Base-by-base conservation (phyloP, 2,329 filamentous ascomycete genomes). In the Hypoxylon sp. region DNA sequence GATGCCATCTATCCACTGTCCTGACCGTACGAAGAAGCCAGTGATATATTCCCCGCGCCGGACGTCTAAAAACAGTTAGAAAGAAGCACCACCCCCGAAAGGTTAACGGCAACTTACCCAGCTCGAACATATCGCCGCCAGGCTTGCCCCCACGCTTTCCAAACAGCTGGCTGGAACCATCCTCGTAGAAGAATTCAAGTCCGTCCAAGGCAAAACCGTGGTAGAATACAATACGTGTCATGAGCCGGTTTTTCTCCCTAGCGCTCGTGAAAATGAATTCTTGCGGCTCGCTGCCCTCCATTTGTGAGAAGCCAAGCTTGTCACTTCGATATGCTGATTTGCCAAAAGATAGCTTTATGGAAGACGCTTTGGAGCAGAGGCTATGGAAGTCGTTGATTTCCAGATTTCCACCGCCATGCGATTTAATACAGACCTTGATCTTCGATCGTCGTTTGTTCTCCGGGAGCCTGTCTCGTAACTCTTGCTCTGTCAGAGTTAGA, bases 121-220 rank as follows among this genome's bases (percentile, higher is more conserved):
- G 84, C 14, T 91, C 85, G 80, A 97, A 97, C 47, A 89, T 86
- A 74, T 91, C 89, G 1, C 90, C 90, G 2, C 88, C 88, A 23
- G 85, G 80, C 68, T 90, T 90, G 6, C 90, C 91, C 11, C 91
- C 91, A 58, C 86, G 84, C 74, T 93, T 94, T 41, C 96, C 96
- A 81, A 99, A 96, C 2, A 97, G 78, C 76, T 97, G 93, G 58
- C 85, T 91, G 0, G 92, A 91, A 14, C 87, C 86, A 77, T 98
- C 94, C 74, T 98, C 95, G 75, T 97, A 98, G 63, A 92, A 84
- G 78, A 99, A 98, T 77, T 98, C 95, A 19, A 99, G 79, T 0
- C 96, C 96, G 76, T 97, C 91, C 11, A 98, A 76, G 3, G 90
- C 90, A 63, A 84, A 82, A 1, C 92, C 93, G 72, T 93, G 90